Conservation (phyloP, 73 alveolate species). For the Loxodes magnus region DNA sequence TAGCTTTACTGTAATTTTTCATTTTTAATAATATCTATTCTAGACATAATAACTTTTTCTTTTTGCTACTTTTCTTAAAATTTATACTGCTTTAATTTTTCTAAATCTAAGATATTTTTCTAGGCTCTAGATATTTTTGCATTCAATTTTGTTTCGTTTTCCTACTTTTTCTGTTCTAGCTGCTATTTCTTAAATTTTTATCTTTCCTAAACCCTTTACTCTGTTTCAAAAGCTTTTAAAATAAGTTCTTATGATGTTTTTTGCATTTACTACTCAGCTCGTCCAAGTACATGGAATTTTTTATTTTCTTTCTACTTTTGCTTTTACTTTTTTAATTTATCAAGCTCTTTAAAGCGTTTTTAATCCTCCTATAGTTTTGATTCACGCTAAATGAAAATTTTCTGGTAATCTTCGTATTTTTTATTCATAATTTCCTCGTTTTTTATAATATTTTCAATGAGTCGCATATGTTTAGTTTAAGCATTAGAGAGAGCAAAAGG, state of each 20-base stretch:
- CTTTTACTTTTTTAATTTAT: neutral
- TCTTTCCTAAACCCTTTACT: neutral
- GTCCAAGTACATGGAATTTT: neutral
- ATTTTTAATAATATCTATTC: no score
- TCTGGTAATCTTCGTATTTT: neutral
- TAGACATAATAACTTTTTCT: no score
- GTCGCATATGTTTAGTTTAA: neutral
- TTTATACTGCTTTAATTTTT: neutral
- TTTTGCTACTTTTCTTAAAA: neutral
- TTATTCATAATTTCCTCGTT: neutral
- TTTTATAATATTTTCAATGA: neutral
- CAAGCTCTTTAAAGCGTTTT: neutral
- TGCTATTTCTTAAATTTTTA: neutral
- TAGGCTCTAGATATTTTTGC: neutral
- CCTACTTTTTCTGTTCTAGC: neutral
- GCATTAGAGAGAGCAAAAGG: no score
- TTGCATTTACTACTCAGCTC: neutral
- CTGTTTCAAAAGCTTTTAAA: neutral
- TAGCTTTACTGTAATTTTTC: no score
- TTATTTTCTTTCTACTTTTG: neutral
- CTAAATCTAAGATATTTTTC: neutral
- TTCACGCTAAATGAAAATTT: neutral
- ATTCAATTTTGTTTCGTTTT: neutral
- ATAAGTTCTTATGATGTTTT: neutral
- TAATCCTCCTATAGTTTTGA: neutral